Evolutionary conservation across 257 asterid genomes (phyloP).

Genomic region (Dorcoceras hygrometricum): DNA sequence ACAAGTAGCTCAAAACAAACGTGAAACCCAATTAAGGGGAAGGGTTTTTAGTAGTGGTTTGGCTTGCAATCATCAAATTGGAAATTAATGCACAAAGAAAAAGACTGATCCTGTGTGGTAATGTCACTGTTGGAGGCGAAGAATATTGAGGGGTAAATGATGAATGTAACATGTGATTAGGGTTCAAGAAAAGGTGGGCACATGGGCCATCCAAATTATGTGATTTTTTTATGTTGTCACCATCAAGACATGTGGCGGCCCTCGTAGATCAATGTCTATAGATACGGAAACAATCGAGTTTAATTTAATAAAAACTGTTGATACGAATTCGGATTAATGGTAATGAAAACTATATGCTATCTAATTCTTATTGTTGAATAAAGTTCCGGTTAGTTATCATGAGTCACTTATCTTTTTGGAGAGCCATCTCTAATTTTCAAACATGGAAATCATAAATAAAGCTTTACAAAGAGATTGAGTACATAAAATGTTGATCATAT

Average conservation of each 20-base stretch:
- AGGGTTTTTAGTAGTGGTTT: background rate
- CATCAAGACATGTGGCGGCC: background rate
- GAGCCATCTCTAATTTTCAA: no score
- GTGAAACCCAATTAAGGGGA: no score
- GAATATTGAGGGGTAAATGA: background rate
- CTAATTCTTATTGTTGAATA: no score
- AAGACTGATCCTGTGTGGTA: background rate
- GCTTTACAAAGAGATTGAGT: no score
- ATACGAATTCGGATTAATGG: no score
- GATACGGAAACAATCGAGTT: background rate
- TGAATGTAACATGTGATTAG: background rate
- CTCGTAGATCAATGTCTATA: background rate
- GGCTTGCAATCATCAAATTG: background rate
- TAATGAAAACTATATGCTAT: no score
- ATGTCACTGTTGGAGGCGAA: background rate
- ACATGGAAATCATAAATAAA: no score
- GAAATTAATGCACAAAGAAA: background rate
- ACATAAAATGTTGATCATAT: no score
- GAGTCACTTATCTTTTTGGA: no score
- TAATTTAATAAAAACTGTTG: no score
- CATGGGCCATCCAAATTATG: background rate
- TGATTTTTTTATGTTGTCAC: background rate
- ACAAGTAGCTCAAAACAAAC: background rate
- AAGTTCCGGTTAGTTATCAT: no score
- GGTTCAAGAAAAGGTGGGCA: background rate